phyloP scores from a whole-genome alignment of 2,329 filamentous ascomycete genomes.

The Elsinoe perseae region DNA sequence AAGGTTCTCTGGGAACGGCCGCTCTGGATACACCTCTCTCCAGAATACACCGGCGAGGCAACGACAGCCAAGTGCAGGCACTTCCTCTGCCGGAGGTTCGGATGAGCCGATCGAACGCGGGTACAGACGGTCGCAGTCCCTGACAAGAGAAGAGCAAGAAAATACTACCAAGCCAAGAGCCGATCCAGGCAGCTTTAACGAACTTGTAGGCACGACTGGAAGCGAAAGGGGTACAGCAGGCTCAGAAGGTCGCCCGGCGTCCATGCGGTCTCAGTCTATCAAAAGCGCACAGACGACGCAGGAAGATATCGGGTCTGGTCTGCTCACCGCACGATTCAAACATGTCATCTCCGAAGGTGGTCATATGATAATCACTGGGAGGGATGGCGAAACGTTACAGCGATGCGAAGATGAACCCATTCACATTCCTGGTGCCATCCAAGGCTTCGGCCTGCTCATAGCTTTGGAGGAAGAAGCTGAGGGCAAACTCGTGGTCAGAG shows the following conservation, averaged over 20 bases:
- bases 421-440: slow-evolving; percentile 73
- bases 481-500: slow-evolving; percentile 60
- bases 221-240: slow-evolving; percentile 14
- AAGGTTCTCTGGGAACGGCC: slow-evolving; percentile 9
- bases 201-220: slow-evolving; percentile 27
- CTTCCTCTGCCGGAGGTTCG: not conserved
- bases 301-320: slow-evolving; percentile 36
- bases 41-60: slow-evolving; percentile 5
- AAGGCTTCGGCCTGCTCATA: slow-evolving; percentile 70
- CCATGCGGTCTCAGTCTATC: slow-evolving; percentile 18
- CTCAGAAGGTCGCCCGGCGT: slow-evolving; percentile 23
- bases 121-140: not conserved
- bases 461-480: slow-evolving; percentile 59
- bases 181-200: slow-evolving; percentile 31
- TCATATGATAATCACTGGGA: slow-evolving; percentile 74
- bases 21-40: slow-evolving; percentile 7
- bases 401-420: slow-evolving; percentile 88
- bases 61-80: not conserved
- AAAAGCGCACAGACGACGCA: slow-evolving; percentile 31
- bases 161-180: slow-evolving; percentile 15
- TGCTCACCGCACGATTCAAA: slow-evolving; percentile 67
- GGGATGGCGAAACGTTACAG: slow-evolving; percentile 62
- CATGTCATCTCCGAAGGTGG: slow-evolving; percentile 69
- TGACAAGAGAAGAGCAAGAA: not conserved
- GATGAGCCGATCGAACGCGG: not conserved